phyloP scores from a whole-genome alignment of 345 rosid species.

The Lumnitzera littorea region DNA sequence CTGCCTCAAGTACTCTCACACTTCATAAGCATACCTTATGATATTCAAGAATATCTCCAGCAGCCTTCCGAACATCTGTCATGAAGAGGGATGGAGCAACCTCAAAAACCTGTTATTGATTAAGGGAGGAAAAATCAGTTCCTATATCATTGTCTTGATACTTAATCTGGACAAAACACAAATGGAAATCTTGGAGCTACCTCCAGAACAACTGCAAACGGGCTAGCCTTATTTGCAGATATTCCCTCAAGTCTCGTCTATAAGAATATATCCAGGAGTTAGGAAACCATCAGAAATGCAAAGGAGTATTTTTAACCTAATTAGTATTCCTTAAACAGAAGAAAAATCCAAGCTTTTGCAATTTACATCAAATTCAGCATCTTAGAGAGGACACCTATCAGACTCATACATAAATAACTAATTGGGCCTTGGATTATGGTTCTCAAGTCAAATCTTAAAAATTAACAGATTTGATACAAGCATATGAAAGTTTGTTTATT shows the following conservation, averaged over 20 bases:
- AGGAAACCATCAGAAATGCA: not conserved
- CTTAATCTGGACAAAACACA: constrained; percentile 4
- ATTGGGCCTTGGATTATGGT: too few species aligned
- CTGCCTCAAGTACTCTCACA: not conserved
- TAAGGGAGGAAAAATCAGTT: not conserved
- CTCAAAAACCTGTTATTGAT: constrained; percentile 50
- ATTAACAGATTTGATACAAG: too few species aligned
- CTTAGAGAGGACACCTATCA: too few species aligned
- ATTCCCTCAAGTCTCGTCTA: constrained; percentile 76
- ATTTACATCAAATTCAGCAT: too few species aligned
- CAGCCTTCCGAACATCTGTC: constrained; percentile 80
- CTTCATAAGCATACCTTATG: constrained; percentile 49
- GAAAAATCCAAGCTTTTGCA: too few species aligned
- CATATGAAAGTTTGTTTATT: too few species aligned
- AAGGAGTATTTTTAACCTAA: not conserved
- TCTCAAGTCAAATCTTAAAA: constrained; percentile 1
- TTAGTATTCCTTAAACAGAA: not conserved
- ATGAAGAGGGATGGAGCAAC: constrained; percentile 87
- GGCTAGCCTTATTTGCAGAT: constrained; percentile 44
- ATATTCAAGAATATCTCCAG: constrained; percentile 84
- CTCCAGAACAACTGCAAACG: constrained; percentile 76
- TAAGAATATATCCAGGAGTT: not conserved
- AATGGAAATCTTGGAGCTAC: constrained; percentile 19
- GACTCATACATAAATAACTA: not conserved
- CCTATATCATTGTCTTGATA: constrained; percentile 3